Percentiles rank a stretch among this genome's conserved stretches.
Evolutionary conservation across 495 filamentous ascomycete genomes (phyloP).

Genomic region (Xylaria castorea): DNA sequence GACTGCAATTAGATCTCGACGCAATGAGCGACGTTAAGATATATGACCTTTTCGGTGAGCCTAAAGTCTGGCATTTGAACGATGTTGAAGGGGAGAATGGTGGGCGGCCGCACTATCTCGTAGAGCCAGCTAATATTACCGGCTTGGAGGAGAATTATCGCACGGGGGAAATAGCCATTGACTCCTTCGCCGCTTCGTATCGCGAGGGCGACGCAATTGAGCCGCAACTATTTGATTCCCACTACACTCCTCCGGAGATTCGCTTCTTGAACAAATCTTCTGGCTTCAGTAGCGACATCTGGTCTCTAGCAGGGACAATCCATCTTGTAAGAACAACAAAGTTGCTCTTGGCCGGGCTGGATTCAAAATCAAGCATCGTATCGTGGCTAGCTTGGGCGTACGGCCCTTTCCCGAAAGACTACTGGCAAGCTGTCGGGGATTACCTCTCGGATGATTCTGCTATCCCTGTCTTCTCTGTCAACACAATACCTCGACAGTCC

Average conservation of each 20-base stretch:
- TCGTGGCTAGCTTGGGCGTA: conserved; percentile 15
- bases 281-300: conserved; percentile 23
- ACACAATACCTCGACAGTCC: not conserved
- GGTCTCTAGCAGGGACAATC: conserved; percentile 2
- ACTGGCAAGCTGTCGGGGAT: not conserved
- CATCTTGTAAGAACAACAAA: conserved; percentile 1
- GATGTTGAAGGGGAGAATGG: not conserved
- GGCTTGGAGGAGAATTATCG: not conserved
- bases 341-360: not conserved
- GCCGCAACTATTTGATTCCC: not conserved
- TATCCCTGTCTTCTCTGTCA: not conserved
- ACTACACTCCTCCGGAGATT: conserved; percentile 24
- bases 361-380: not conserved
- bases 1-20: not conserved
- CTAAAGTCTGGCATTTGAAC: not conserved
- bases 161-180: conserved; percentile 6
- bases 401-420: conserved; percentile 11
- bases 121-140: conserved; percentile 5
- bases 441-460: conserved; percentile 1
- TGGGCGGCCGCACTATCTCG: not conserved
- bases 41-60: conserved; percentile 7
- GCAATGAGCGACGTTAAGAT: not conserved
- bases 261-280: not conserved
- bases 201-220: not conserved
- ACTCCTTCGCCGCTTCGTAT: not conserved